Evolutionary conservation across 192 early-diverging fungal species (phyloP).

Genomic region (Spinellus fusiger): DNA sequence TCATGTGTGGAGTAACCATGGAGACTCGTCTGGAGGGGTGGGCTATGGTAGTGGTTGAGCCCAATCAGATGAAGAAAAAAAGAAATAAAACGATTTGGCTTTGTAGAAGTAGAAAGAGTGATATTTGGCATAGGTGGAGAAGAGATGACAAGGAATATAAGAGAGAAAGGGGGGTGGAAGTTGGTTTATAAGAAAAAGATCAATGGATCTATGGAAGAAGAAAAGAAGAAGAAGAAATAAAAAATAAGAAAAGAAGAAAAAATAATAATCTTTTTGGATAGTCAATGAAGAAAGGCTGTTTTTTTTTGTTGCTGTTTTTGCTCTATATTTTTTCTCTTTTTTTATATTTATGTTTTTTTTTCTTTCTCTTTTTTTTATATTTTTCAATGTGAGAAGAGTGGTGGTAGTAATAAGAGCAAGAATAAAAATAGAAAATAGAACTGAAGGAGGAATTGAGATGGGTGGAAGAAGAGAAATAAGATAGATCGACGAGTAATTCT

Average conservation of each 20-base stretch:
- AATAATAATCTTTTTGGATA: neutral
- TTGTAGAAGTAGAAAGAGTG: neutral
- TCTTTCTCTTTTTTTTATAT: constrained; percentile 3
- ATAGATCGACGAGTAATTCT: no score
- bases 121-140: neutral
- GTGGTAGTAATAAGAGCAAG: no score
- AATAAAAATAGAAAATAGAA: neutral
- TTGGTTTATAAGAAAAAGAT: no score
- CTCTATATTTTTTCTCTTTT: neutral
- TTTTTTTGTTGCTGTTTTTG: neutral
- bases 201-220: no score
- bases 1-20: no score
- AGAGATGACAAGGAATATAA: neutral
- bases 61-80: constrained; percentile 13
- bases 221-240: no score
- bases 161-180: no score
- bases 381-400: neutral
- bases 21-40: no score
- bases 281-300: neutral
- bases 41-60: neutral
- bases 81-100: constrained; percentile 2
- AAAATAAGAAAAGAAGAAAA: neutral
- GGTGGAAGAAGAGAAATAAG: neutral
- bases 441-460: neutral
- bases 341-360: neutral